Evolutionary conservation across 345 rosid species (phyloP).

Genomic region (Cochlearia excelsa): DNA sequence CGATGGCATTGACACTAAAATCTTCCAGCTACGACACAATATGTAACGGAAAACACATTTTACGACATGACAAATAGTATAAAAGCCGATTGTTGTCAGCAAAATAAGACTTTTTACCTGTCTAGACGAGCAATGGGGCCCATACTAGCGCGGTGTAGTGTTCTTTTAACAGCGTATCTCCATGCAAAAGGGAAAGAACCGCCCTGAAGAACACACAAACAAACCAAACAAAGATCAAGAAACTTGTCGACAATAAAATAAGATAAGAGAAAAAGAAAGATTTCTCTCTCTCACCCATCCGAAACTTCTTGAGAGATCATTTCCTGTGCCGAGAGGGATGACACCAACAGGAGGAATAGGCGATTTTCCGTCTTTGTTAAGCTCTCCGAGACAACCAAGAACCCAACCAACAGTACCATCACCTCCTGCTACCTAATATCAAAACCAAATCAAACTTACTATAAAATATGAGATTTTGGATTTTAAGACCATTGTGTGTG

Average conservation of each 20-base stretch:
- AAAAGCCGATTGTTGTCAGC: background rate
- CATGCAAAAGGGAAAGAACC: conserved; percentile 95
- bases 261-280: conserved; percentile 15
- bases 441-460: conserved; percentile 8
- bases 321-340: conserved; percentile 96
- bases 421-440: conserved; percentile 92
- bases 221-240: conserved; percentile 12
- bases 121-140: conserved; percentile 70
- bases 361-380: conserved; percentile 45
- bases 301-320: conserved; percentile 92
- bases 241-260: background rate
- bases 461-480: background rate
- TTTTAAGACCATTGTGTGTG: too few species aligned
- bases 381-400: conserved; percentile 76
- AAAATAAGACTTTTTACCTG: conserved; percentile 42
- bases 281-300: conserved; percentile 73
- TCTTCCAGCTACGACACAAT: conserved; percentile 66
- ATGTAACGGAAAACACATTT: conserved; percentile 4
- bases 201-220: conserved; percentile 52
- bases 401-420: conserved; percentile 99
- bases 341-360: conserved; percentile 89
- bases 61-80: background rate
- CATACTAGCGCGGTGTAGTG: conserved; percentile 56
- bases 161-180: conserved; percentile 86
- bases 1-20: conserved; percentile 63